A percentile compares a stretch with the other conserved stretches of the same genome.
phyloP scores from a whole-genome alignment of 164 flowering plant species.

The Saururus chinensis region DNA sequence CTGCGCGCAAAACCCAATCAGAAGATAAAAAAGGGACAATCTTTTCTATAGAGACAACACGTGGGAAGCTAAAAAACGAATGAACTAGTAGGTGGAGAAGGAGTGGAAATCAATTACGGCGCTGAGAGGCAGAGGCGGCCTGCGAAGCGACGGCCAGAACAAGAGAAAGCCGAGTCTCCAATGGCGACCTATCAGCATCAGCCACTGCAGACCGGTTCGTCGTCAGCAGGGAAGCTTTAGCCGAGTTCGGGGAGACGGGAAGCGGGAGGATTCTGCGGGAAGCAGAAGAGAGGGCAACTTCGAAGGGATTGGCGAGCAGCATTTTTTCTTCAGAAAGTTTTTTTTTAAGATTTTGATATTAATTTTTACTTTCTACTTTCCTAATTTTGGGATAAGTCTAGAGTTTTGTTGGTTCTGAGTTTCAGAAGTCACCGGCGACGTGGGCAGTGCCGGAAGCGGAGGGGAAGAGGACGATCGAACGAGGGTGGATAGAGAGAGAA shows the following conservation, averaged over 20 bases:
- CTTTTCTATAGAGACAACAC: background rate
- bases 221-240: background rate
- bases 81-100: background rate
- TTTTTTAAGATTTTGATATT: too few species aligned
- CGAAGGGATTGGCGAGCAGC: background rate
- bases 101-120: slow-evolving; percentile 29
- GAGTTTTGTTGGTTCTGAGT: too few species aligned
- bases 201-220: background rate
- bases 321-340: too few species aligned
- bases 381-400: too few species aligned
- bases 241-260: background rate
- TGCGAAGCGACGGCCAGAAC: slow-evolving; percentile 70
- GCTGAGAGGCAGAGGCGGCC: slow-evolving; percentile 54
- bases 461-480: too few species aligned
- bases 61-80: background rate
- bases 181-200: slow-evolving; percentile 21
- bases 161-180: slow-evolving; percentile 67
- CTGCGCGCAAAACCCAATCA: slow-evolving; percentile 22
- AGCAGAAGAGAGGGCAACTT: too few species aligned
- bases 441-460: too few species aligned
- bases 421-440: too few species aligned
- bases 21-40: too few species aligned
- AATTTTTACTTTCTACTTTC: too few species aligned
- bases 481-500: too few species aligned
- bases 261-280: background rate